These are phyloP conservation scores for Beauveria medogensis DNA, from an alignment of 2,329 filamentous ascomycete genomes.

Conservation along the genomic window DNA sequence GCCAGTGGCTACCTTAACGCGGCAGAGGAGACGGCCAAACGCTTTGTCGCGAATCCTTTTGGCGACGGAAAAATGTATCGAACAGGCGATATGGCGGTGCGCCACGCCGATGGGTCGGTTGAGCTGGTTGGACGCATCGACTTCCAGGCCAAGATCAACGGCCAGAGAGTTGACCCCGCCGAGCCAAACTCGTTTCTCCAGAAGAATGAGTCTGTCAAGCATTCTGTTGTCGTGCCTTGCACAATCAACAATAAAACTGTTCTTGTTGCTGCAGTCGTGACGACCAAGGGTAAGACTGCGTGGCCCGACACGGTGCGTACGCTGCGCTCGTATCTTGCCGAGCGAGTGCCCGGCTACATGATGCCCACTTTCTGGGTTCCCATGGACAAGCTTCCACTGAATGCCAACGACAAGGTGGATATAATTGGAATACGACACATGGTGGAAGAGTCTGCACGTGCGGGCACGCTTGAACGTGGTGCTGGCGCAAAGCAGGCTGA, in stretches of 20 bases:
- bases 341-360: not conserved
- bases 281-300: not conserved
- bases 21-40: not conserved
- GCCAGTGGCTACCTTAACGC: not conserved
- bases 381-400: not conserved
- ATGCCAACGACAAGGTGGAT: not conserved
- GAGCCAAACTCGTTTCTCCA: constrained; percentile 7
- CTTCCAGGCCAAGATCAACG: constrained; percentile 19
- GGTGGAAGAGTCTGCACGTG: not conserved
- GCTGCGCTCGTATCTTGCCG: not conserved
- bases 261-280: not conserved
- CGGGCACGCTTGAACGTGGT: not conserved
- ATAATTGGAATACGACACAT: not conserved
- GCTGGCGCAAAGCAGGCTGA: not conserved
- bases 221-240: not conserved
- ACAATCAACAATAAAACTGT: not conserved
- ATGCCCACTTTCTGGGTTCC: not conserved
- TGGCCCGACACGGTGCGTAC: not conserved
- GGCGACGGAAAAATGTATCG: constrained; percentile 12
- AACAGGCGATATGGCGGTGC: constrained; percentile 16
- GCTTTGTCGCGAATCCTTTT: not conserved
- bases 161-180: constrained; percentile 13
- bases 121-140: constrained; percentile 18
- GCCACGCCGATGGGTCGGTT: constrained; percentile 11
- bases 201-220: not conserved